Percentiles rank a stretch among this genome's conserved stretches.
Conservation (phyloP, 257 asterid genomes). For the Nicotiana paniculata region DNA sequence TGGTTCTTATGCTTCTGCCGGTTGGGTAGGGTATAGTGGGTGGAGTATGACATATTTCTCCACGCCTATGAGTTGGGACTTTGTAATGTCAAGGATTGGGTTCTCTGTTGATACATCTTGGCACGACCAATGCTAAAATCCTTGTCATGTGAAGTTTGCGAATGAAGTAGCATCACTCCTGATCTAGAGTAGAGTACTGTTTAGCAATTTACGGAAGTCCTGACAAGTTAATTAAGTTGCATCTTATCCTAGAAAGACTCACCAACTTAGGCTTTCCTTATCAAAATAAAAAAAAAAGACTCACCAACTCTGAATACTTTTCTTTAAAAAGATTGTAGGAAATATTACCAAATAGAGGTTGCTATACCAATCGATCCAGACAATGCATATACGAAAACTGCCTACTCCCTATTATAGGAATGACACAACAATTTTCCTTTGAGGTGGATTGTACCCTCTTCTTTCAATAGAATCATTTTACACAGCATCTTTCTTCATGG, state of each 20-base stretch:
- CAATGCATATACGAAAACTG: neutral
- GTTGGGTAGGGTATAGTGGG: neutral
- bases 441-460: neutral
- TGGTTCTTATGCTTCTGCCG: neutral
- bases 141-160: neutral
- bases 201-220: neutral
- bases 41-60: neutral
- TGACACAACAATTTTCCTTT: neutral
- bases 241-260: conserved; percentile 1
- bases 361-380: neutral
- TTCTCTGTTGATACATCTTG: neutral
- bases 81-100: neutral
- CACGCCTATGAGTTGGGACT: neutral
- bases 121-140: neutral
- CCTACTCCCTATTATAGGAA: neutral
- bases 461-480: neutral
- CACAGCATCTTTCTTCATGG: neutral
- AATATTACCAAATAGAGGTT: neutral
- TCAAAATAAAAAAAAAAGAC: neutral
- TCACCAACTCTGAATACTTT: neutral
- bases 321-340: neutral
- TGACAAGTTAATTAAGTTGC: neutral
- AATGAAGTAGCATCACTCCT: neutral
- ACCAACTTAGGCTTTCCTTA: no score
- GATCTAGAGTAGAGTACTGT: neutral